phyloP scores from a whole-genome alignment of 768 basidiomycete genomes.

The Galerina marginata region DNA sequence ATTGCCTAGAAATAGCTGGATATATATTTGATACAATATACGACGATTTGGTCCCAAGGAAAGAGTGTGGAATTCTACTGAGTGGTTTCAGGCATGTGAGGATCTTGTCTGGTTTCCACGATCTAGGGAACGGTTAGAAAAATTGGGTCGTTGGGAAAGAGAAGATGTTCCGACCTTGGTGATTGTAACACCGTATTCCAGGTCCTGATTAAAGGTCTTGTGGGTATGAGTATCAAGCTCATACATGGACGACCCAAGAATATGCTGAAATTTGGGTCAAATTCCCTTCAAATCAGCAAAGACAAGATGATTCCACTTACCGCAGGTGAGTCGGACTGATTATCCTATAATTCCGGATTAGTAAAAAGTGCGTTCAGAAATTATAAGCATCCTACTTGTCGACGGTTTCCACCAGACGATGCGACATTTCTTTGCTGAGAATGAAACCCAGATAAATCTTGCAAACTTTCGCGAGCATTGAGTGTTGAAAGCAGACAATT shows the following conservation, averaged over 20 bases:
- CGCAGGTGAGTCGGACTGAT: conserved; percentile 17
- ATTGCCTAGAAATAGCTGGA: too few species aligned
- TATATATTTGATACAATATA: background rate
- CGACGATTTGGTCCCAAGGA: background rate
- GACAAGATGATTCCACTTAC: conserved; percentile 10
- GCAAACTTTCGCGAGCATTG: conserved; percentile 46
- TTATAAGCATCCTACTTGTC: conserved; percentile 6
- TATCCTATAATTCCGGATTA: conserved; percentile 4
- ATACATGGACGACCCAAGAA: conserved; percentile 29
- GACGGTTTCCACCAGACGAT: conserved; percentile 25
- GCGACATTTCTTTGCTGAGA: conserved; percentile 28
- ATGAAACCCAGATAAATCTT: conserved; percentile 29
- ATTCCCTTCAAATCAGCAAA: background rate
- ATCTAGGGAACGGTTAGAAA: conserved; percentile 29
- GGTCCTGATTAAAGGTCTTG: conserved; percentile 25
- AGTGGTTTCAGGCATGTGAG: conserved; percentile 11
- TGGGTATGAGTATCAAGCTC: conserved; percentile 37
- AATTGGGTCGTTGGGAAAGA: background rate
- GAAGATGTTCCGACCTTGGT: conserved; percentile 35
- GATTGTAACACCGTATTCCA: conserved; percentile 44
- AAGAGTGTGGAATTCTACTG: conserved; percentile 13
- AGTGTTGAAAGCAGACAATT: conserved; percentile 55
- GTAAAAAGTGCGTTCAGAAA: background rate
- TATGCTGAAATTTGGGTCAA: conserved; percentile 17
- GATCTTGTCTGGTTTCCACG: conserved; percentile 40